Evolutionary conservation across 352 stramenopile species (phyloP), one percentile per base, ranked within the genome.

Genomic region (Globisporangium spinosum): DNA sequence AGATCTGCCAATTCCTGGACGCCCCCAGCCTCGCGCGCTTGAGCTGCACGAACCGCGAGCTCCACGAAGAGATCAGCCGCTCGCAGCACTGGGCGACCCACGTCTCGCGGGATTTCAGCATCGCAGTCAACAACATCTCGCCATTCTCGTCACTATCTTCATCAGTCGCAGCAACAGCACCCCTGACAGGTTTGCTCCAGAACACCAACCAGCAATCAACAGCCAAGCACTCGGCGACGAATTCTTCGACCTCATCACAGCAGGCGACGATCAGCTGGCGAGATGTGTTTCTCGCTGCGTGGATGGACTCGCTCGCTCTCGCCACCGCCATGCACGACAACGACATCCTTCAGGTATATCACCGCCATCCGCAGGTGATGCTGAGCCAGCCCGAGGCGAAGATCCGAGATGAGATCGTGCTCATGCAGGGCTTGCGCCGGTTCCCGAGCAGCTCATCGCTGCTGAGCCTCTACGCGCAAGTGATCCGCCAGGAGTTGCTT

Each of bases 391-490:
- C 22, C 53, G 77, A 89, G 73, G 10, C 35, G 62, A 69, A 74
- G 56, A 77, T 90, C 32, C 75, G 79, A 27, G 68, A 82, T 17
- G 83, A 91, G 64, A 74, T 91, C 27, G 60, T 88, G 61, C 83
- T 91, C 63, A 90, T 89, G 72, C 71, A 84, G 58, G 83, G 73
- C 10, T 58, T 91, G 32, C 75, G 69, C 7, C 72, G 72, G 10
- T 84, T 90, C 53, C 83, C 83, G 32, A 70, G 68, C 9, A 89
- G 77, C 65, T 35, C 67, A 15, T 61, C 71, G 58, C 72, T 89
- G n/a, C 70, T 91, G 45, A 61, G 72, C 32, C 60, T 84, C 9
- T 91, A 89, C 67, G 80, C 79, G n/a, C 45, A 77, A 12, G 63
- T 76, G n/a, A 82, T 90, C 40, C 73, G 78, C 22, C 71, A 71